Conservation (phyloP, 208 protist species). For the Angomonas deanei region DNA sequence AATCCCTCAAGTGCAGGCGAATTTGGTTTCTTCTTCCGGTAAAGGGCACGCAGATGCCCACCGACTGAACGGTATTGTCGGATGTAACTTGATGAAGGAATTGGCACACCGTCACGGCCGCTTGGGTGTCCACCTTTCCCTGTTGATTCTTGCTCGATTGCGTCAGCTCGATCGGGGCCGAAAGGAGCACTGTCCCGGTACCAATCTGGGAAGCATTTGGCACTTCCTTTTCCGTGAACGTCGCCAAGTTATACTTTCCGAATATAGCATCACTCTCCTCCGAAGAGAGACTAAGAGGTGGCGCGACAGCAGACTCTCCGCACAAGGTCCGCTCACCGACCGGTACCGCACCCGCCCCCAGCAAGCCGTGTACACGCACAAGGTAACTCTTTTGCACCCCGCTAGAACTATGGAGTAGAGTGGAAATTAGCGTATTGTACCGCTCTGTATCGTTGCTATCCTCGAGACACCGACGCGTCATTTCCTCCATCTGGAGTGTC, state of each 20-base stretch:
- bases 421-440: background rate
- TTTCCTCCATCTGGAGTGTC: constrained; percentile 20
- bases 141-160: background rate
- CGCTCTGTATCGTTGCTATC: background rate
- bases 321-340: no score
- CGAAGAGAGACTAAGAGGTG: background rate
- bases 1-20: constrained; percentile 67
- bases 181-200: background rate
- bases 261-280: background rate
- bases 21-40: constrained; percentile 92
- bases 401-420: constrained; percentile 9
- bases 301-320: background rate
- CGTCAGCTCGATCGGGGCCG: background rate
- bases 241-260: background rate
- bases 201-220: no score
- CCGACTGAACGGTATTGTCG: constrained; percentile 9
- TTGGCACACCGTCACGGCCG: background rate
- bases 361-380: constrained; percentile 30
- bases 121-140: background rate
- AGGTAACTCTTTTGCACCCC: constrained; percentile 41
- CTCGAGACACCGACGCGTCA: constrained; percentile 2
- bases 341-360: no score
- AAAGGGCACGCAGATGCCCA: constrained; percentile 84
- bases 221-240: no score
- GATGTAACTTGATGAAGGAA: background rate